These are phyloP conservation scores for Psilocybe cubensis DNA, from an alignment of 768 basidiomycete species.

Conservation along the genomic window DNA sequence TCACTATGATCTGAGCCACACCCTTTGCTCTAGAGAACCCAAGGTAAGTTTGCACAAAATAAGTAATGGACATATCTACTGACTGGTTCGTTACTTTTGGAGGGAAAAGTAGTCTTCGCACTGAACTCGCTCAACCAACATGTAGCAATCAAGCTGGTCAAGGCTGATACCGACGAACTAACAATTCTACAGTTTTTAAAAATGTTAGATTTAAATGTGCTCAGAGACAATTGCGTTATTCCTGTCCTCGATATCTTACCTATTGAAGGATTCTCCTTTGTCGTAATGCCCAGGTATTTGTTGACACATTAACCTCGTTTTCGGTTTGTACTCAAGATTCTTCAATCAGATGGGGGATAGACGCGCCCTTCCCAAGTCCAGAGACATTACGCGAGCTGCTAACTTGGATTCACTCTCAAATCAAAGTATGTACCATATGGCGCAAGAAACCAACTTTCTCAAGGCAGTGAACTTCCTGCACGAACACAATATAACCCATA, in stretches of 20 bases:
- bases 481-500: conserved; percentile 21
- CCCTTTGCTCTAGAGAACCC: not conserved
- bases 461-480: conserved; percentile 23
- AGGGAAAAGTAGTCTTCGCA: conserved; percentile 20
- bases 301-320: not conserved
- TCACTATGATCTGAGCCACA: conserved; percentile 2
- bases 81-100: too few relatives aligned
- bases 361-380: not conserved
- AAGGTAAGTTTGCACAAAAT: not conserved
- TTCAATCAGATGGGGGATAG: conserved; percentile 16
- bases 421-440: conserved; percentile 12
- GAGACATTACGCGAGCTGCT: conserved; percentile 5
- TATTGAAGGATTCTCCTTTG: conserved; percentile 23
- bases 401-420: conserved; percentile 13
- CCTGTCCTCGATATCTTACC: conserved; percentile 31
- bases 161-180: conserved; percentile 25
- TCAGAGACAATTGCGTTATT: conserved; percentile 18
- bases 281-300: conserved; percentile 30
- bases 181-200: conserved; percentile 22
- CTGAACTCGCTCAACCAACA: conserved; percentile 24
- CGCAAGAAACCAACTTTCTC: not conserved
- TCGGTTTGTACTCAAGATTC: not conserved
- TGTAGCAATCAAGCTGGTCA: conserved; percentile 30
- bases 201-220: conserved; percentile 4
- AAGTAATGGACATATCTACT: not conserved